A percentile compares a stretch with the other conserved stretches of the same genome.
phyloP scores from a whole-genome alignment of 768 basidiomycete species.

The Lepiota venenata region DNA sequence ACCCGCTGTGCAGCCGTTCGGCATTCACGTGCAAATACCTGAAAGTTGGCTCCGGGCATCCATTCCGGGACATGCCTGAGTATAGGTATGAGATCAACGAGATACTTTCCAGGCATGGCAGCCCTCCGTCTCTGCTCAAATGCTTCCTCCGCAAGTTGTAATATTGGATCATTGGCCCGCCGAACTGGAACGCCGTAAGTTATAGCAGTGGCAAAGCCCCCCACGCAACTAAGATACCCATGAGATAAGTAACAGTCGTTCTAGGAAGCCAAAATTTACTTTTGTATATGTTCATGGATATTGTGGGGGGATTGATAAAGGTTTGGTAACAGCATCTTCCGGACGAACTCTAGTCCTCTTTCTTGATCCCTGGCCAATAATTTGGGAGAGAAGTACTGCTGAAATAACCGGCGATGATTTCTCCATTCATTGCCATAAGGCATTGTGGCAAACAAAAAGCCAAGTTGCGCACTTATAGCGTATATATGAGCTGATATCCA shows the following conservation, averaged over 20 bases:
- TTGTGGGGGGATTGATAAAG: background rate
- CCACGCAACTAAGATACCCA: constrained; percentile 10
- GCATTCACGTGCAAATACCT: constrained; percentile 1
- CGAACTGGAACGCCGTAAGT: constrained; percentile 8
- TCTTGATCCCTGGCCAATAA: constrained; percentile 4
- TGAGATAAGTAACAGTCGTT: background rate
- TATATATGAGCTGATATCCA: background rate
- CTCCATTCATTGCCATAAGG: constrained; percentile 30
- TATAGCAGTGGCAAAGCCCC: background rate
- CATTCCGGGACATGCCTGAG: constrained; percentile 14
- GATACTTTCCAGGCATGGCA: constrained; percentile 7
- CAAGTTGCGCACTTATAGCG: background rate
- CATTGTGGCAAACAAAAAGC: background rate
- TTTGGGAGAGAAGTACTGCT: constrained; percentile 30
- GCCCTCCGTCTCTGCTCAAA: background rate
- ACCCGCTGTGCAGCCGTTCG: background rate
- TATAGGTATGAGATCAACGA: constrained; percentile 11
- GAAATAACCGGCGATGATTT: constrained; percentile 35
- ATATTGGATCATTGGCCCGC: constrained; percentile 5
- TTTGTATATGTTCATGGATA: background rate
- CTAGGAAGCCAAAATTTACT: background rate
- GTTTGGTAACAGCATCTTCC: background rate
- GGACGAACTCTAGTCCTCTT: constrained; percentile 1
- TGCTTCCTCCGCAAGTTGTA: constrained; percentile 5
- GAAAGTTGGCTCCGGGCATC: constrained; percentile 13